A percentile compares a stretch with the other conserved stretches of the same genome.
phyloP scores from a whole-genome alignment of 352 stramenopile genomes.

The Phytophthora chlamydospora region DNA sequence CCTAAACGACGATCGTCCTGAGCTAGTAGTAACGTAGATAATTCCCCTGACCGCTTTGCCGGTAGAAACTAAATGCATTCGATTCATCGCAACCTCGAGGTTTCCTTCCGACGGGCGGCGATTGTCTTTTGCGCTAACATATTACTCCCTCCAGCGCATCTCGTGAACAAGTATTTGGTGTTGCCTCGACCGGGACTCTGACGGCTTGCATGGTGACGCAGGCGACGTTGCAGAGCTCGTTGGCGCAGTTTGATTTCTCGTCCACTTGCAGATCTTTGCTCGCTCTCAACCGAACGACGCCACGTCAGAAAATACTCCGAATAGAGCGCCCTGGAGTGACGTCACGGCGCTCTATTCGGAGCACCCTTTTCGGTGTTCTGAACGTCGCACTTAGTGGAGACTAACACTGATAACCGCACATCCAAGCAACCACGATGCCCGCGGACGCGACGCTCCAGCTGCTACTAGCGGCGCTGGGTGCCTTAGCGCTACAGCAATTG shows the following conservation, averaged over 20 bases:
- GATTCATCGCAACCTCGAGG: slow-evolving; percentile 3
- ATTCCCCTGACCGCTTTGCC: slow-evolving; percentile 25
- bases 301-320: slow-evolving; percentile 13
- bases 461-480: slow-evolving; percentile 34
- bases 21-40: slow-evolving; percentile 42
- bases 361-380: slow-evolving; percentile 18
- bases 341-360: slow-evolving; percentile 14
- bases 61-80: slow-evolving; percentile 43
- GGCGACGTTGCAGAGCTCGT: slow-evolving; percentile 21
- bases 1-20: slow-evolving; percentile 32
- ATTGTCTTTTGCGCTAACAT: too few species aligned
- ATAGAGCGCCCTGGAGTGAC: background rate
- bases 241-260: slow-evolving; percentile 37
- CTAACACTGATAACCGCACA: slow-evolving; percentile 24
- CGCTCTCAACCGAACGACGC: slow-evolving; percentile 20
- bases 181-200: too few species aligned
- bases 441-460: slow-evolving; percentile 29
- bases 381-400: slow-evolving; percentile 15
- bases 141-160: too few species aligned
- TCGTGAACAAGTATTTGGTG: background rate
- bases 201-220: slow-evolving; percentile 20
- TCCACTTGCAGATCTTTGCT: slow-evolving; percentile 2
- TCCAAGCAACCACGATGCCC: slow-evolving; percentile 13
- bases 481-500: slow-evolving; percentile 55
- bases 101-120: too few species aligned